These are phyloP conservation scores for Daedaleopsis sinensis DNA, from an alignment of 768 basidiomycete species.

Conservation along the genomic window DNA sequence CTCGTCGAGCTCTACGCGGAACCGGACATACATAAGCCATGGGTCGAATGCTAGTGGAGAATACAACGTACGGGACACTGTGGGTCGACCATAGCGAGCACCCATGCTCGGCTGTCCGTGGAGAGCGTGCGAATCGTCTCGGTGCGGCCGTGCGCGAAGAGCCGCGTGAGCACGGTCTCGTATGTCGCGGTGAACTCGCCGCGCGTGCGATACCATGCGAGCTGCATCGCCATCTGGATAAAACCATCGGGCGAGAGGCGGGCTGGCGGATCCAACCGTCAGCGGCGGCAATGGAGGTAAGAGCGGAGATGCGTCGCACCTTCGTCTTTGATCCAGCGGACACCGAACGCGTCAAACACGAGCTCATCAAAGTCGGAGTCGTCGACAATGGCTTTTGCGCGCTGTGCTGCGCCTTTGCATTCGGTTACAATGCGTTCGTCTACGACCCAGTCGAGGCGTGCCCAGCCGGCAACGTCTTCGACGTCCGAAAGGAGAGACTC, in stretches of 20 bases:
- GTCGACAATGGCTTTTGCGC: conserved; percentile 60
- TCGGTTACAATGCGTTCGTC: conserved; percentile 61
- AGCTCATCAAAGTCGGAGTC: conserved; percentile 86
- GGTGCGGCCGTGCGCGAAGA: conserved; percentile 86
- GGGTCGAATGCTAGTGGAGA: neutral
- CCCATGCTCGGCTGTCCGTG: conserved; percentile 73
- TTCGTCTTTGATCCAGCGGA: conserved; percentile 80
- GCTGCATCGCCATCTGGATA: conserved; percentile 89
- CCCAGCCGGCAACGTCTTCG: conserved; percentile 44
- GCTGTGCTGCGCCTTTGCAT: conserved; percentile 56
- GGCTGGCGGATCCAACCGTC: conserved; percentile 36
- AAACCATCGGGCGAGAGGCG: conserved; percentile 76
- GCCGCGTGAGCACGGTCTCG: conserved; percentile 88
- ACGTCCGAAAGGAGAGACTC: conserved; percentile 12
- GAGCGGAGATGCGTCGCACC: conserved; percentile 47
- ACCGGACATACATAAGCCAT: neutral
- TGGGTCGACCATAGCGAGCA: conserved; percentile 71
- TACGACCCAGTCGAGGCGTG: conserved; percentile 72
- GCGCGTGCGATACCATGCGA: conserved; percentile 86
- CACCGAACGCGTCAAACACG: conserved; percentile 82
- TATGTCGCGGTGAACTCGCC: conserved; percentile 85
- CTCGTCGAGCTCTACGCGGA: conserved; percentile 31
- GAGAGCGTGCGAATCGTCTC: conserved; percentile 85
- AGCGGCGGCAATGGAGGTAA: neutral
- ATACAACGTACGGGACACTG: conserved; percentile 45